Evolutionary conservation across 768 basidiomycete genomes (phyloP), one percentile per base, ranked within the genome.

Genomic region (Psilocybe cyanescens): DNA sequence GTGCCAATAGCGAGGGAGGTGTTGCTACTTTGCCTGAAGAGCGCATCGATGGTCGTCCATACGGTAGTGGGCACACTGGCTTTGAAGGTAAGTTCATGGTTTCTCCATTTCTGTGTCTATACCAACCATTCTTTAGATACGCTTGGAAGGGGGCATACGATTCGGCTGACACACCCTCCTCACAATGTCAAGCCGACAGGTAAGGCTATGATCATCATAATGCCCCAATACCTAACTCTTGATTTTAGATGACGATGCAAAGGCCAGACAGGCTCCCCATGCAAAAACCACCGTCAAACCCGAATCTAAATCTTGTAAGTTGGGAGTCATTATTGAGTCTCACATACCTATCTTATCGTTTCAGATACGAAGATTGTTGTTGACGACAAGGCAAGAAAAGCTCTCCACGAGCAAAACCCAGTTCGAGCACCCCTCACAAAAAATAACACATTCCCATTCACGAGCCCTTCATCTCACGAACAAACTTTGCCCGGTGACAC

Each of bases 11-110:
- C 5, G 69, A 67, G 47, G 49, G 55, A 14, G 64, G 67, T 1
- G 69, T 68, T n/a, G 69, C 66, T 16, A 61, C 63, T 14, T 44
- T 63, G 9, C 69, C 67, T 16, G 67, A 67, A 30, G 67, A 70
- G 41, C 63, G 63, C 33, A 56, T 64, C 12, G 35, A 64, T 11
- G 63, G 63, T 4, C 55, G 52, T 5, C 63, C 63, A n/a, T 64
- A 53, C 31, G 63, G 63, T 1, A 59, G 59, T 54, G 59, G 63
- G 0, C 63, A 64, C n/a, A 64, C 63, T 6, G 63, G 63, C 2
- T 64, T 64, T 35, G 63, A 64, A 57, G 39, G 63, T 60, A 3
- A 8, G 59, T 24, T 24, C 24, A 24, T 2, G 24, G 24, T 24
- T 24, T 24, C 24, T 14, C 16, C 16, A 14, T 39, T 30, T 7